These are phyloP conservation scores for Penicillium salamii DNA, from an alignment of 495 filamentous ascomycete species.

Conservation along the genomic window DNA sequence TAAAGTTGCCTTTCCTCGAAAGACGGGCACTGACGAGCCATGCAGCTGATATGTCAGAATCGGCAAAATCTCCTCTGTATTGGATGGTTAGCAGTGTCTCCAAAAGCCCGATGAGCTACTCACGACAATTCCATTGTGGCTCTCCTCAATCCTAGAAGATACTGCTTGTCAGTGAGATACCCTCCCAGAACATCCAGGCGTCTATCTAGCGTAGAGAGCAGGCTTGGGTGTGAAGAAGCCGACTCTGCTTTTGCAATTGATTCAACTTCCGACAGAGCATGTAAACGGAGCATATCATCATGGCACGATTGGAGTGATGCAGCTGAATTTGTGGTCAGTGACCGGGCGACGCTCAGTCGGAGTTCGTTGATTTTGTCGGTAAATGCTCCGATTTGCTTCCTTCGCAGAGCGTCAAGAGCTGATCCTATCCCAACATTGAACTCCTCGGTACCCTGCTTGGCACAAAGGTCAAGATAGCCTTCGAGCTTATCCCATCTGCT, in stretches of 20 bases:
- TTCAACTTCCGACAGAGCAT: constrained; percentile 85
- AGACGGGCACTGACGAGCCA: constrained; percentile 87
- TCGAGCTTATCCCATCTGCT: constrained; percentile 74
- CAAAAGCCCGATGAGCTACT: constrained; percentile 4
- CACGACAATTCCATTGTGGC: constrained; percentile 74
- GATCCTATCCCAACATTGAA: constrained; percentile 81
- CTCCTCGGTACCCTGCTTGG: constrained; percentile 55
- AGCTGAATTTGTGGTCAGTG: constrained; percentile 70
- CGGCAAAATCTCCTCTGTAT: constrained; percentile 44
- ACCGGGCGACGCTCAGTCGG: constrained; percentile 66
- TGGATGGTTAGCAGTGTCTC: constrained; percentile 9
- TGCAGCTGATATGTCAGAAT: constrained; percentile 71
- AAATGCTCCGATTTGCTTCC: constrained; percentile 54
- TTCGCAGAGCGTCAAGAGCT: constrained; percentile 63
- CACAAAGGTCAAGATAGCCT: constrained; percentile 58
- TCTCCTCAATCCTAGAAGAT: constrained; percentile 81
- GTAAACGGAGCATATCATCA: constrained; percentile 75
- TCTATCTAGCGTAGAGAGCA: constrained; percentile 62
- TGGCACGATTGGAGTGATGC: constrained; percentile 78
- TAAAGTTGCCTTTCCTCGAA: constrained; percentile 78
- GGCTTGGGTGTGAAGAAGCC: constrained; percentile 27
- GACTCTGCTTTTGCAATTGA: constrained; percentile 58
- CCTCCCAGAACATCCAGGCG: constrained; percentile 82
- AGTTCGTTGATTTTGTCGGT: constrained; percentile 56
- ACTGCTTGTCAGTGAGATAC: constrained; percentile 88